Evolutionary conservation across 208 protist genomes (phyloP), one percentile per base, ranked within the genome.

Genomic region (Lotmaria passim): DNA sequence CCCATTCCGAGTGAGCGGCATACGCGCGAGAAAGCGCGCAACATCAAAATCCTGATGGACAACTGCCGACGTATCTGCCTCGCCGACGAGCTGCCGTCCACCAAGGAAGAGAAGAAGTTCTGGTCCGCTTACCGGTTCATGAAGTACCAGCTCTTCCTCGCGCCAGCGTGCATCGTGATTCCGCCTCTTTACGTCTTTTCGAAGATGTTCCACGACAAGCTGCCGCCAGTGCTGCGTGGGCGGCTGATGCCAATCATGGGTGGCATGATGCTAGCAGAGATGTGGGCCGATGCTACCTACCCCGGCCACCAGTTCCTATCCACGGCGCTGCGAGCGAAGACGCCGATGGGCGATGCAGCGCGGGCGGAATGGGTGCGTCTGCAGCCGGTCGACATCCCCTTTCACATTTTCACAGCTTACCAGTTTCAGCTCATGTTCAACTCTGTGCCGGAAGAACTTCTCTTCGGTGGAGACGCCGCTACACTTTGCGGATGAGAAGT

Each of bases 11-110:
- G 92, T 65, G 93, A 95, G 63, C 78, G 89, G 12, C 89, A 94
- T 66, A 83, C 87, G 3, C 86, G 88, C 36, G 86, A 93, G 44
- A 93, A 92, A 59, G 67, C 78, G 15, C 86, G 87, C n/a, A 96
- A 96, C 62, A 87, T 96, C 26, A 91, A 94, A 64, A 80, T 97
- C 30, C 72, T 97, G 10, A 93, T 97, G 87, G 87, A 97, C 73
- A 97, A 96, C 73, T 93, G 90, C 69, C 83, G 90, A 21, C 82
- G 68, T 28, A 83, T 95, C 34, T 95, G 89, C 75, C 64, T 90
- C 8, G 66, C 95, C 33, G 93, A 97, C 62, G 78, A 94, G 56
- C 79, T 97, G 21, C 93, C 93, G 0, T 68, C 81, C 12, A 97
- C 93, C 3, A 78, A 73, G 57, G 89, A 95, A 39, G 93, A 97